A percentile compares a stretch with the other conserved stretches of the same genome.
Conservation (phyloP, 352 stramenopile genomes). For the Globisporangium spinosum region DNA sequence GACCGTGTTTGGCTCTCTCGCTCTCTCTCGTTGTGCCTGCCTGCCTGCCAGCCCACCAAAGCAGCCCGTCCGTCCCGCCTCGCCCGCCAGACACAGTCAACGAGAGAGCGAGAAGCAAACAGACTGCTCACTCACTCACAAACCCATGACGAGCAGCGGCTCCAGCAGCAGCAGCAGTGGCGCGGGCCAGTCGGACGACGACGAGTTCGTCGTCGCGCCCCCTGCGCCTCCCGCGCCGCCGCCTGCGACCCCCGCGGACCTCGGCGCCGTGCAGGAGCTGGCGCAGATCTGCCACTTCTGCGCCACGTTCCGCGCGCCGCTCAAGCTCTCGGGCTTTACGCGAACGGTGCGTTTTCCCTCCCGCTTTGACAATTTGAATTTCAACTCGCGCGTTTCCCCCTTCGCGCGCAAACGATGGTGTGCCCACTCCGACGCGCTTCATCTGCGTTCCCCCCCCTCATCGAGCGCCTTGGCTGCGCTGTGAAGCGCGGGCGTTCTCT, state of each 20-base stretch:
- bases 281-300: constrained; percentile 80
- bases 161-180: constrained; percentile 38
- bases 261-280: constrained; percentile 45
- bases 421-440: background rate
- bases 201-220: constrained; percentile 21
- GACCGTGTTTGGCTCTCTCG: no score
- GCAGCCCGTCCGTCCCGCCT: no score
- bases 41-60: no score
- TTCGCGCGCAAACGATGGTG: background rate
- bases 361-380: constrained; percentile 10
- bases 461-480: background rate
- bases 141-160: constrained; percentile 27
- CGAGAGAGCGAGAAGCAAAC: background rate
- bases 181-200: constrained; percentile 38
- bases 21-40: no score
- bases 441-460: background rate
- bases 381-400: background rate
- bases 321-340: constrained; percentile 69
- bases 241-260: constrained; percentile 21
- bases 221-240: constrained; percentile 3
- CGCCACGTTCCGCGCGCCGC: constrained; percentile 55
- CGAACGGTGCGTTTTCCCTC: constrained; percentile 53
- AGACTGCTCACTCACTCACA: background rate
- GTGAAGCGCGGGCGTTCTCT: background rate
- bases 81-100: background rate